phyloP scores from a whole-genome alignment of 1,139 yeast species.

The Meyerozyma carpophila region DNA sequence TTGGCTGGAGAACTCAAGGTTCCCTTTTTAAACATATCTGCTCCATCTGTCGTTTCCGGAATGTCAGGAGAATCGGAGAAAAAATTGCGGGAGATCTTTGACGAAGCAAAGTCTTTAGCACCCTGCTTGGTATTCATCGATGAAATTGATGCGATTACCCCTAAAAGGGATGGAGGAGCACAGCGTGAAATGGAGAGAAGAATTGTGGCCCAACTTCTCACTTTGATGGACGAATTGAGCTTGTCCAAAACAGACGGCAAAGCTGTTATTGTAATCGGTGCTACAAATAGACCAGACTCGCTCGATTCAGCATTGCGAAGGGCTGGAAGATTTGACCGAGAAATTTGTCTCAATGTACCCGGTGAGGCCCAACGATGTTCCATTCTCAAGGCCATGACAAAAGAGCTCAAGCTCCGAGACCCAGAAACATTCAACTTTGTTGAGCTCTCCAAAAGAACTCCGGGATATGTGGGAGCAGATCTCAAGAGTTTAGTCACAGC shows the following conservation, averaged over 20 bases:
- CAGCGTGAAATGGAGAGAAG: conserved; percentile 98
- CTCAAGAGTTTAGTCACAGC: conserved; percentile 90
- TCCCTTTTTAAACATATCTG: conserved; percentile 86
- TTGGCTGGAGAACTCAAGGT: conserved; percentile 92
- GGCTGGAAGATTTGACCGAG: conserved; percentile 47
- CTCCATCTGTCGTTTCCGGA: conserved; percentile 97
- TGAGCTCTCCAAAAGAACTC: conserved; percentile 83
- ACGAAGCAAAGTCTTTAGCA: conserved; percentile 84
- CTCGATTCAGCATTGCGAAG: conserved; percentile 44
- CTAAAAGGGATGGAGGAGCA: conserved; percentile 92
- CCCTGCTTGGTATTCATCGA: conserved; percentile 93
- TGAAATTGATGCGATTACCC: conserved; percentile 97
- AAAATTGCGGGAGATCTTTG: conserved; percentile 86
- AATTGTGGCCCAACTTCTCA: conserved; percentile 89
- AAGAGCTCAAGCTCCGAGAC: conserved; percentile 52
- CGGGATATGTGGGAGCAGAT: conserved; percentile 98
- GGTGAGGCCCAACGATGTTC: conserved; percentile 77
- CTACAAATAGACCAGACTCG: conserved; percentile 46
- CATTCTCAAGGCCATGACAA: conserved; percentile 71
- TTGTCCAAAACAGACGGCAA: conserved; percentile 85
- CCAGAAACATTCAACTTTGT: conserved; percentile 62
- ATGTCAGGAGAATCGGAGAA: conserved; percentile 99
- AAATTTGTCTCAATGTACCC: conserved; percentile 75
- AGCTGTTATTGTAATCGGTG: conserved; percentile 63
- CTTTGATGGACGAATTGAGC: conserved; percentile 90